phyloP scores from a whole-genome alignment of 2,329 filamentous ascomycete genomes.

The Mycosphaerella sp. region DNA sequence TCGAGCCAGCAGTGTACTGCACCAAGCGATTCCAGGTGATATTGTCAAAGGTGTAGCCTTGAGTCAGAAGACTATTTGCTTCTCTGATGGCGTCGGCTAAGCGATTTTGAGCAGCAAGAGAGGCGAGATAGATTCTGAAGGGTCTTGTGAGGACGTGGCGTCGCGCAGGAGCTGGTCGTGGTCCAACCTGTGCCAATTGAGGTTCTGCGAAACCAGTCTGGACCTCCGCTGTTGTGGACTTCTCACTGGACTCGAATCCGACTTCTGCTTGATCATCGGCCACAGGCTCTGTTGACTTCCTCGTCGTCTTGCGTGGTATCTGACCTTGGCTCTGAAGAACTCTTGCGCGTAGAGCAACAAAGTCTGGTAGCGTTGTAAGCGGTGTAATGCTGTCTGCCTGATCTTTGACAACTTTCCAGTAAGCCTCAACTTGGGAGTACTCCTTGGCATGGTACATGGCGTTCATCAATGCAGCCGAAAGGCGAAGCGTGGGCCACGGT shows the following conservation, averaged over 20 bases:
- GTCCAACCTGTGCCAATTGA: conserved; percentile 1
- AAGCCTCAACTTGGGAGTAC: conserved; percentile 55
- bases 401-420: conserved; percentile 59
- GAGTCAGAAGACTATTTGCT: conserved; percentile 51
- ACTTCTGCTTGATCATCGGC: conserved; percentile 15
- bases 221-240: neutral
- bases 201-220: neutral
- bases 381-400: conserved; percentile 41
- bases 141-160: conserved; percentile 41
- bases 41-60: conserved; percentile 69
- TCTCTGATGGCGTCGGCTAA: conserved; percentile 34
- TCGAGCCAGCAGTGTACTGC: conserved; percentile 57
- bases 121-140: conserved; percentile 49
- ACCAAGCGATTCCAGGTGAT: conserved; percentile 64
- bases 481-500: conserved; percentile 21
- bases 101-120: conserved; percentile 49
- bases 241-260: conserved; percentile 9
- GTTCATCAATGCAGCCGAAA: conserved; percentile 64
- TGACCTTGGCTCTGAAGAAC: neutral
- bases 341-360: conserved; percentile 5
- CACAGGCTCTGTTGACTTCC: neutral
- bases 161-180: conserved; percentile 15
- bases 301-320: neutral
- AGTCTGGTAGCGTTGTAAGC: conserved; percentile 18
- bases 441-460: conserved; percentile 54